Evolutionary conservation across 139 green algal genomes (phyloP).

Genomic region (Chlorella sp.): DNA sequence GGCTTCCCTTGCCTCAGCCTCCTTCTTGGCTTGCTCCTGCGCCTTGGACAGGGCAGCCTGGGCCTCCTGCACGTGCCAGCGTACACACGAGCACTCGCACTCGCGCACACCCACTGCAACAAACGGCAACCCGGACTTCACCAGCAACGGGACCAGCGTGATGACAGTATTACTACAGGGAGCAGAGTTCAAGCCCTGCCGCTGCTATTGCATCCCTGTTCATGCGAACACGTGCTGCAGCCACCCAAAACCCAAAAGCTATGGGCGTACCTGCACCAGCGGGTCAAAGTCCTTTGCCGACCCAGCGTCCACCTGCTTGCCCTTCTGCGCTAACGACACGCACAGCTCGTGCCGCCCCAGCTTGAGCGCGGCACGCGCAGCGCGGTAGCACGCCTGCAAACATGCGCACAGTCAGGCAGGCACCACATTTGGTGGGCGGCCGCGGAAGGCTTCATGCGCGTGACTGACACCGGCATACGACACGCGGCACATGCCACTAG

Average conservation of each 20-base stretch:
- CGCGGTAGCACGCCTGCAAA: conserved; percentile 39
- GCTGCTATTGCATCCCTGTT: no score
- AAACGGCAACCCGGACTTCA: no score
- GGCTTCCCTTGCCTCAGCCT: neutral
- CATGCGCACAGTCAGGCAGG: neutral
- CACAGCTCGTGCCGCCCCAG: conserved; percentile 32
- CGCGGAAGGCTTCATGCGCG: neutral
- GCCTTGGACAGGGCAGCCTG: neutral
- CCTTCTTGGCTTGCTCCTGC: neutral
- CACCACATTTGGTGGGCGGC: neutral
- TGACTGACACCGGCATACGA: no score
- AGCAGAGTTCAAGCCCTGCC: no score
- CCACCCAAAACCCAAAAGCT: no score
- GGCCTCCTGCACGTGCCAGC: no score
- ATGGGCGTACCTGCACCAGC: neutral
- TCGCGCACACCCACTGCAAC: no score
- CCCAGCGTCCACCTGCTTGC: neutral
- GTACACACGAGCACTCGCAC: no score
- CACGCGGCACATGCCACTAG: no score
- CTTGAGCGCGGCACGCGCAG: conserved; percentile 55
- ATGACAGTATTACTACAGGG: no score
- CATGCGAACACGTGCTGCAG: no score
- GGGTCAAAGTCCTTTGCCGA: neutral
- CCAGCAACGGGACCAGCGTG: no score
- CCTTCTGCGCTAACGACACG: neutral